Percentiles rank a stretch among this genome's conserved stretches.
Conservation (phyloP, 2,329 filamentous ascomycete species). For the Clonostachys chloroleuca region DNA sequence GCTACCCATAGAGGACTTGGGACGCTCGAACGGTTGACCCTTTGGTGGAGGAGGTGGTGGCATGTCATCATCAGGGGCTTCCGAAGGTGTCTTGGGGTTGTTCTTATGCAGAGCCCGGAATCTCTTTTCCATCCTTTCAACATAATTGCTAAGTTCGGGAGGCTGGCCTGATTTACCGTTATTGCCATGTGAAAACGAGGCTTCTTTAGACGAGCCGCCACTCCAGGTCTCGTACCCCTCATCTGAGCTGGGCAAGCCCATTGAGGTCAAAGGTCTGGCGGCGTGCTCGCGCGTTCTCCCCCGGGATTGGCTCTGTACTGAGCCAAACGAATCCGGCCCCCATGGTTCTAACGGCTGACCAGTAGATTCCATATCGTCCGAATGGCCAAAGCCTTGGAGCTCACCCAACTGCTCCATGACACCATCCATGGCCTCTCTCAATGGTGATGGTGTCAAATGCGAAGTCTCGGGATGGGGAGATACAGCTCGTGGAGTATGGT, state of each 20-base stretch:
- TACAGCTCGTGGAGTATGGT: conserved; percentile 45
- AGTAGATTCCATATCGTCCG: neutral
- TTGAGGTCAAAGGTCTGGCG: conserved; percentile 61
- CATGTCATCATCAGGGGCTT: conserved; percentile 33
- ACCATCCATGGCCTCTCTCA: conserved; percentile 95
- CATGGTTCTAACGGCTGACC: conserved; percentile 65
- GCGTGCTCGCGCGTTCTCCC: conserved; percentile 14
- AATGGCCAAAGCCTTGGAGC: conserved; percentile 40
- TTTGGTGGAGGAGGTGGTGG: conserved; percentile 63
- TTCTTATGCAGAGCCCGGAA: conserved; percentile 67
- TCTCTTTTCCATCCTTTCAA: conserved; percentile 85
- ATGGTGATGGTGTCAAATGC: conserved; percentile 80
- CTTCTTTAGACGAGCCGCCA: conserved; percentile 46
- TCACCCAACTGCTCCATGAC: conserved; percentile 94
- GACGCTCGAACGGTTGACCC: conserved; percentile 42
- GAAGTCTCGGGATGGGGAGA: conserved; percentile 58
- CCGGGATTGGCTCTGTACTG: conserved; percentile 28
- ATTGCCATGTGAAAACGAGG: conserved; percentile 31
- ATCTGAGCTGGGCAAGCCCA: conserved; percentile 62
- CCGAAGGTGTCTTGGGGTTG: conserved; percentile 31
- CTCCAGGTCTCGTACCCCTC: conserved; percentile 58
- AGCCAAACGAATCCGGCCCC: conserved; percentile 83
- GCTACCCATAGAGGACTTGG: conserved; percentile 54
- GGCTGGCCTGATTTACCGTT: conserved; percentile 42
- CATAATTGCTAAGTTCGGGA: conserved; percentile 78